Conservation (phyloP, 306 rosid species). For the Argentina anserina region DNA sequence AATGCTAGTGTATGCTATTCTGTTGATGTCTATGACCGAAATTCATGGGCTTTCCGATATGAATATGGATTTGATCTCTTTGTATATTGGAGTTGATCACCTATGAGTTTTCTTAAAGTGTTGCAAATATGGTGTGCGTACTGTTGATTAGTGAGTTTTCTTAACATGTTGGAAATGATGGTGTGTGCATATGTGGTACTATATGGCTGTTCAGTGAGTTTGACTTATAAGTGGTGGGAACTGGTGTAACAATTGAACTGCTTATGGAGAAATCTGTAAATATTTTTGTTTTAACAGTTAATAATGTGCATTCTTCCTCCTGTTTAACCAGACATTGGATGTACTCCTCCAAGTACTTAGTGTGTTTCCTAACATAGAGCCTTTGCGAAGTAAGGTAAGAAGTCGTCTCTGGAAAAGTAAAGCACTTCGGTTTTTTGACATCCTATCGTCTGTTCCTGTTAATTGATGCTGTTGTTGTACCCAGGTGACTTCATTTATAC, state of each 20-base stretch:
- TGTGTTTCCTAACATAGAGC: conserved; percentile 75
- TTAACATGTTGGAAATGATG: neutral
- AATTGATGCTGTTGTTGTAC: conserved; percentile 26
- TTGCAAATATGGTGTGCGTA: no score
- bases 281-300: neutral
- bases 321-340: conserved; percentile 67
- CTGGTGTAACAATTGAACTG: conserved; percentile 1
- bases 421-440: conserved; percentile 1
- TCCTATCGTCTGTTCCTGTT: conserved; percentile 15
- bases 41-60: neutral
- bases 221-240: neutral
- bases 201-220: neutral
- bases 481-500: conserved; percentile 92
- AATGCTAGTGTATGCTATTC: neutral
- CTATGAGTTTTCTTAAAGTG: neutral
- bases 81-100: neutral
- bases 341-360: conserved; percentile 87
- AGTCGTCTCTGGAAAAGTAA: conserved; percentile 10
- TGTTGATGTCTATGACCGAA: conserved; percentile 4
- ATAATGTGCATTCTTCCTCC: neutral
- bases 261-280: neutral
- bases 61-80: neutral
- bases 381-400: conserved; percentile 65
- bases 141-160: neutral
- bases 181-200: neutral